Evolutionary conservation across 257 asterid genomes (phyloP), one percentile per base, ranked within the genome.

Genomic region (Nicotiana obtusifolia): DNA sequence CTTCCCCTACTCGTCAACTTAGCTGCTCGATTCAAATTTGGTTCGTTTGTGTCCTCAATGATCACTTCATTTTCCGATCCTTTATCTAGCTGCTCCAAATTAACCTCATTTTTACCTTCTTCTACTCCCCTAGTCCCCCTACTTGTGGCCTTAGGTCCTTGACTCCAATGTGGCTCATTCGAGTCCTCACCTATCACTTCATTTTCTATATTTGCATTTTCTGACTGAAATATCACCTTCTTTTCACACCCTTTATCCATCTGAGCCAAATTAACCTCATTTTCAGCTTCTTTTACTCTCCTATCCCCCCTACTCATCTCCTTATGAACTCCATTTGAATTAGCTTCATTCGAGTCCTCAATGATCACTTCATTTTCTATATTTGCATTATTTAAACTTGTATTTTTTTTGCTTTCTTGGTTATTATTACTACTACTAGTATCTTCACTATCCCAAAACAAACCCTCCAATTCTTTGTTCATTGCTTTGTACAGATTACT

Each of bases 401-500:
- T 20, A 65, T 66, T 66, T 52, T 22, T 60, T 64, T 19, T 17
- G 47, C 47, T 41, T 28, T 65, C 54, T 30, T 81, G 79, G 16
- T 59, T 65, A 41, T 41, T 41, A 41, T 1, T 7, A 41, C 47
- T 1, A 41, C 2, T 8, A 52, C 49, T 26, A 79, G 62, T 80
- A 30, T 80, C 83, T 62, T 73, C 84, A 33, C 22, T 84, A 73
- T 80, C 79, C 86, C 86, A 84, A 80, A 84, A 84, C 66, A 84
- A 71, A 60, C 83, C 86, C 59, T 84, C 86, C 80, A 84, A 69
- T 71, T 80, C 83, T 62, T 52, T 84, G 31, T 80, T 75, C 82
- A 84, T 81, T 35, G 81, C 82, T 80, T 76, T 84, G 73, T 84
- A 84, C 22, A 81, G 82, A 81, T 84, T 81, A 66, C 80, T 76